Base-by-base conservation (phyloP, 148 eudicot species). In the Amaranthus hypochondriacus region DNA sequence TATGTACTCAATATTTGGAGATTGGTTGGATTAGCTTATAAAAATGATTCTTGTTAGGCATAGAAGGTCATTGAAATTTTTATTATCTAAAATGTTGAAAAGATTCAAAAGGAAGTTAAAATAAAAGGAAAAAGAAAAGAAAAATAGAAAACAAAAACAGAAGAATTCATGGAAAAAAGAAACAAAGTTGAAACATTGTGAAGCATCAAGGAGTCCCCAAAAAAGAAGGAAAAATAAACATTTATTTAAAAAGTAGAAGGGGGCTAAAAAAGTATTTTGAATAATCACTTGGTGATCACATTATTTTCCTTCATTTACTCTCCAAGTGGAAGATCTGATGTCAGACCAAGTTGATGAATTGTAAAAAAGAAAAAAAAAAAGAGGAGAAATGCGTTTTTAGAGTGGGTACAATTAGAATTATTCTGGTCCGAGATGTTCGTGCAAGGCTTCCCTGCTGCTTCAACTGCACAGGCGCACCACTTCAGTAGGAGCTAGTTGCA, bases 1-100 rank as follows among this genome's bases (percentile, higher is more conserved):
- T 74, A 81, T 63, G 76, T 73, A 70, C 77, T 77, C 79, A 79
- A 62, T 76, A 54, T 79, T 69, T 62, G 84, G 85, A 84, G 84
- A 79, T 72, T 73, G 83, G 88, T 76, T 79, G 76, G 76, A 68
- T 75, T 74, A 76, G 78, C 61, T 58, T 66, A 15, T 57, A 42
- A 39, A 63, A 55, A 77, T 66, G 57, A 39, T 54, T 3, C 66
- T 55, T 49, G 28, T 54, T 71, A 47, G 77, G 28, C 10, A 4
- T 57, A 63, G 48, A 57, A 53, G 56, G 60, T 6, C 21, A 42
- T 76, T 73, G 49, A 54, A 7, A 13, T 83, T 66, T 70, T 14
- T 65, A 54, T 75, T 8, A 10, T 67, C 9, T 44, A 50, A 68
- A 64, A 48, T 66, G 69, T 64, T 69, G 52, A 48, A 59, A 59